Conservation (phyloP, 192 early-diverging fungal species). For the Chytriomyces confervae region DNA sequence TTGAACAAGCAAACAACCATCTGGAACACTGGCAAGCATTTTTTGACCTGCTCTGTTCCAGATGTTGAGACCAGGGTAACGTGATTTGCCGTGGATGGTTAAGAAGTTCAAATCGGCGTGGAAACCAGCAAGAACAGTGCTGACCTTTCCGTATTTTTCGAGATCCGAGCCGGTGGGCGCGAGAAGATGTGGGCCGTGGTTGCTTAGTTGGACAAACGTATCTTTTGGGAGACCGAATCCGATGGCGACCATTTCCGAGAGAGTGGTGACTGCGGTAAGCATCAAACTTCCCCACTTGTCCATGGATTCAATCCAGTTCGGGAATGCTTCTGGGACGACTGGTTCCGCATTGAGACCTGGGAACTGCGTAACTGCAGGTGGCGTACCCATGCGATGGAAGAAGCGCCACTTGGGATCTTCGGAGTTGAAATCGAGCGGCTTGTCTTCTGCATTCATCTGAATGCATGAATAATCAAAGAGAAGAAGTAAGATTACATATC, state of each 20-base stretch:
- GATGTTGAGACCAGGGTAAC: constrained; percentile 76
- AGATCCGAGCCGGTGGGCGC: constrained; percentile 75
- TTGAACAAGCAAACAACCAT: constrained; percentile 65
- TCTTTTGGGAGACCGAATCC: constrained; percentile 65
- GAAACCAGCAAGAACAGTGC: constrained; percentile 69
- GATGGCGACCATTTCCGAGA: constrained; percentile 70
- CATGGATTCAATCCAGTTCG: constrained; percentile 68
- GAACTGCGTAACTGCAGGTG: constrained; percentile 62
- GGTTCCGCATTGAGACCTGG: constrained; percentile 65
- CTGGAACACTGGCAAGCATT: constrained; percentile 66
- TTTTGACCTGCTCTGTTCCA: constrained; percentile 69
- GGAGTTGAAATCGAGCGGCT: constrained; percentile 61
- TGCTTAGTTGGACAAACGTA: constrained; percentile 61
- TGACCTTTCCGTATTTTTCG: constrained; percentile 63
- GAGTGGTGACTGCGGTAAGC: constrained; percentile 56
- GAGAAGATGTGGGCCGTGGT: constrained; percentile 70
- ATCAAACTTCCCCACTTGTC: constrained; percentile 68
- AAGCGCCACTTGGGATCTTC: constrained; percentile 73
- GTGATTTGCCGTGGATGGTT: constrained; percentile 76
- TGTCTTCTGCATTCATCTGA: constrained; percentile 57
- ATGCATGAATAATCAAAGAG: too few species aligned
- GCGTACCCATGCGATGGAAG: constrained; percentile 69
- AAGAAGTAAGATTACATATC: too few species aligned
- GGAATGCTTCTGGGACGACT: constrained; percentile 70
- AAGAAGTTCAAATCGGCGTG: constrained; percentile 69